Evolutionary conservation across 1,284 basidiomycete genomes (phyloP).

Genomic region (Gymnopus androsaceus): DNA sequence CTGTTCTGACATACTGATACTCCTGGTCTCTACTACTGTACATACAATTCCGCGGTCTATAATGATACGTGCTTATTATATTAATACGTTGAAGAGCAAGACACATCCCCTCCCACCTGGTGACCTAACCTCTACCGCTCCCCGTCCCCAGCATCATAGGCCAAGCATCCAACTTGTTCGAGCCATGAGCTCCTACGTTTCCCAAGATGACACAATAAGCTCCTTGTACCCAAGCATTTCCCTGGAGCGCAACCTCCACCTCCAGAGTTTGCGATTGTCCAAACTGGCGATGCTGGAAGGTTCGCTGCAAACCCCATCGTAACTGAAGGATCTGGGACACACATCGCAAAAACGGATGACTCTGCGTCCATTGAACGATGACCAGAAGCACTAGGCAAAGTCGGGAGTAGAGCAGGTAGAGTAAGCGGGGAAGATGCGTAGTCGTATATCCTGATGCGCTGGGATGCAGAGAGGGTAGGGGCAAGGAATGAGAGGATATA

Average conservation of each 20-base stretch:
- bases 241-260: conserved; percentile 18
- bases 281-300: conserved; percentile 12
- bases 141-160: conserved; percentile 41
- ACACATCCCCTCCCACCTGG: no score
- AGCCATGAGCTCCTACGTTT: conserved; percentile 47
- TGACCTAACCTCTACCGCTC: neutral
- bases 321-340: conserved; percentile 16
- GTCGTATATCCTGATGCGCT: conserved; percentile 55
- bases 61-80: no score
- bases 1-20: no score
- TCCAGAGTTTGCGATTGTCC: conserved; percentile 6
- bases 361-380: conserved; percentile 23
- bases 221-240: conserved; percentile 29
- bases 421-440: conserved; percentile 57
- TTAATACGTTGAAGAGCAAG: no score
- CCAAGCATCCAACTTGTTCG: conserved; percentile 45
- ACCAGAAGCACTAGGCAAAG: conserved; percentile 24
- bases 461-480: conserved; percentile 56
- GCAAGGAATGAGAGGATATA: conserved; percentile 59
- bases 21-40: no score
- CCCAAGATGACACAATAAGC: conserved; percentile 41
- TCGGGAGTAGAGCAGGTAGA: conserved; percentile 51
- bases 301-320: neutral
- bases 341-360: conserved; percentile 31
- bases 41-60: no score